These are phyloP conservation scores for Phaffomyces antillensis DNA, from an alignment of 805 yeast genomes.

Conservation along the genomic window DNA sequence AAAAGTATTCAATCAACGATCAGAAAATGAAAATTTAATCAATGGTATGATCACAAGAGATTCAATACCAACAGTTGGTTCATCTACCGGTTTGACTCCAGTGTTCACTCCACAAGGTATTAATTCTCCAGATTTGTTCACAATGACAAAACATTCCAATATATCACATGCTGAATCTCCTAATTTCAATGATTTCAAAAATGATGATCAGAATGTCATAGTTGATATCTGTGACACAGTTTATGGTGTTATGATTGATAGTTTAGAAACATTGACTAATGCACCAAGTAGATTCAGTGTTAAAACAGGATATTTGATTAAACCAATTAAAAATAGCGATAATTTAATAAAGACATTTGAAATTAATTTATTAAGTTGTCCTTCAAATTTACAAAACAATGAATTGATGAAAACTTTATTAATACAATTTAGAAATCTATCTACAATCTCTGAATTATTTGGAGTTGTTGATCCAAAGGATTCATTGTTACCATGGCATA, in stretches of 20 bases:
- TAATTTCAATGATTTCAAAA: slow-evolving; percentile 7
- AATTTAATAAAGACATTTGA: slow-evolving; percentile 40
- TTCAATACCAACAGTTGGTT: slow-evolving; percentile 21
- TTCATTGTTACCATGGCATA: slow-evolving; percentile 64
- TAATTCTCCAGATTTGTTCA: slow-evolving; percentile 23
- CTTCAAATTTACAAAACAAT: slow-evolving; percentile 52
- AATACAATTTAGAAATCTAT: slow-evolving; percentile 54
- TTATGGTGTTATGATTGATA: slow-evolving; percentile 50
- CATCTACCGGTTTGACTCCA: slow-evolving; percentile 22
- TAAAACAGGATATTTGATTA: slow-evolving; percentile 61
- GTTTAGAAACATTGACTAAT: slow-evolving; percentile 59
- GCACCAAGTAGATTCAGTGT: slow-evolving; percentile 66
- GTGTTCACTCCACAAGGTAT: slow-evolving; percentile 22
- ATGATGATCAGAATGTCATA: slow-evolving; percentile 21
- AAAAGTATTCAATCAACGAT: slow-evolving; percentile 23
- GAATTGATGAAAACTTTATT: slow-evolving; percentile 49
- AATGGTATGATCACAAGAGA: slow-evolving; percentile 5
- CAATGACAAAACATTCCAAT: slow-evolving; percentile 4
- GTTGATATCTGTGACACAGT: slow-evolving; percentile 44
- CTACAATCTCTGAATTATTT: slow-evolving; percentile 31
- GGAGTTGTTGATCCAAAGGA: slow-evolving; percentile 27
- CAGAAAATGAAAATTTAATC: slow-evolving; percentile 9
- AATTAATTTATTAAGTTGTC: slow-evolving; percentile 65
- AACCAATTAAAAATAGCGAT: slow-evolving; percentile 26
- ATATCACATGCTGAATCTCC: slow-evolving; percentile 12